Conservation (phyloP, 176 grass and related monocot genomes). For the Eremochloa ophiuroides region DNA sequence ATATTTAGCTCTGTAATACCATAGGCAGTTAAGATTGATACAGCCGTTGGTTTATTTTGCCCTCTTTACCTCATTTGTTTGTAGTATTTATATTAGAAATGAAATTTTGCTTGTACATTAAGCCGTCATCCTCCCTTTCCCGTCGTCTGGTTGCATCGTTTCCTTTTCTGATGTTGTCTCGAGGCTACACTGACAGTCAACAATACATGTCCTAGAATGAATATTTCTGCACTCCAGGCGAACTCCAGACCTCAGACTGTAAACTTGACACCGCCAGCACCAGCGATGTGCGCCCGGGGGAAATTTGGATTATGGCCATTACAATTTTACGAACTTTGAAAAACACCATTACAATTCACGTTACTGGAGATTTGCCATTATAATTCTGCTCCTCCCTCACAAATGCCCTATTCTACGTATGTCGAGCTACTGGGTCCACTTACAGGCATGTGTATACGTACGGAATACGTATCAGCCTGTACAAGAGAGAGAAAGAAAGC, state of each 20-base stretch:
- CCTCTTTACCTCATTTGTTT: not conserved
- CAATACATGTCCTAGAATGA: not conserved
- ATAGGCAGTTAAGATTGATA: not conserved
- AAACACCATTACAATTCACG: no score
- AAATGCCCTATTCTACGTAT: no score
- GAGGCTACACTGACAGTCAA: not conserved
- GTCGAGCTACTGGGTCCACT: no score
- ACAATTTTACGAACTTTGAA: no score
- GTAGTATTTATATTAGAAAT: not conserved
- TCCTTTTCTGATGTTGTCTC: not conserved
- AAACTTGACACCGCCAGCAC: no score
- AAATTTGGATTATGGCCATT: no score
- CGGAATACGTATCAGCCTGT: no score
- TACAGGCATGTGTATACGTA: no score
- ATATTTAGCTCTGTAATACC: constrained; percentile 10
- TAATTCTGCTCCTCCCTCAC: no score
- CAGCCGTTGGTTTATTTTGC: not conserved
- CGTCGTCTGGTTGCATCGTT: not conserved
- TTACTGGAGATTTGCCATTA: no score
- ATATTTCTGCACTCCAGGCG: not conserved
- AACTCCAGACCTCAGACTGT: not conserved
- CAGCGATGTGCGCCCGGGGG: no score
- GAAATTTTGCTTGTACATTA: not conserved
- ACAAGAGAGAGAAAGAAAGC: no score
- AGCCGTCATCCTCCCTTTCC: not conserved